Evolutionary conservation across 306 rosid species (phyloP).

Genomic region (Neltuma alba): DNA sequence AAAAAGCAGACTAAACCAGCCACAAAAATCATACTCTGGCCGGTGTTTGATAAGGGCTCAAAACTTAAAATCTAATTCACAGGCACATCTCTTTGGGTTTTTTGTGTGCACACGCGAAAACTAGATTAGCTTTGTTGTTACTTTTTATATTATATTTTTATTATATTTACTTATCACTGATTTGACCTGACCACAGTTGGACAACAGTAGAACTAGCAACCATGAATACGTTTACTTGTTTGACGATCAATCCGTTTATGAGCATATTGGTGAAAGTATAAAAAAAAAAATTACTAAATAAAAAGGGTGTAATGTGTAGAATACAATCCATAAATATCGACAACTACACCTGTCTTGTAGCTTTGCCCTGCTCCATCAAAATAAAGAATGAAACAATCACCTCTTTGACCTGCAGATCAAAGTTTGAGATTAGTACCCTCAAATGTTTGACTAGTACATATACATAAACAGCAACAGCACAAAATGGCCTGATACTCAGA

Average conservation of each 20-base stretch:
- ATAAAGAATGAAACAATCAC: conserved; percentile 79
- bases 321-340: conserved; percentile 5
- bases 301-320: background rate
- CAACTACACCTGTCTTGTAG: conserved; percentile 59
- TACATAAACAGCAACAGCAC: background rate
- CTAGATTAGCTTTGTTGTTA: background rate
- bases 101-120: background rate
- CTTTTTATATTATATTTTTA: background rate
- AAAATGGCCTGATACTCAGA: background rate
- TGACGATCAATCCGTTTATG: background rate
- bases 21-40: background rate
- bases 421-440: conserved; percentile 14
- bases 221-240: background rate
- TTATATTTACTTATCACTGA: background rate
- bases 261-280: background rate
- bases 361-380: conserved; percentile 92
- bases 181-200: background rate
- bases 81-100: background rate
- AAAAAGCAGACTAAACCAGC: background rate
- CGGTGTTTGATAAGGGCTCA: background rate
- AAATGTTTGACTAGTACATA: background rate
- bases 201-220: background rate
- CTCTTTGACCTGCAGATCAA: conserved; percentile 79
- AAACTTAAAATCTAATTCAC: background rate
- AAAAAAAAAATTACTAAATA: background rate